phyloP scores from a whole-genome alignment of 1,284 basidiomycete genomes.

The Moesziomyces globuligerus region DNA sequence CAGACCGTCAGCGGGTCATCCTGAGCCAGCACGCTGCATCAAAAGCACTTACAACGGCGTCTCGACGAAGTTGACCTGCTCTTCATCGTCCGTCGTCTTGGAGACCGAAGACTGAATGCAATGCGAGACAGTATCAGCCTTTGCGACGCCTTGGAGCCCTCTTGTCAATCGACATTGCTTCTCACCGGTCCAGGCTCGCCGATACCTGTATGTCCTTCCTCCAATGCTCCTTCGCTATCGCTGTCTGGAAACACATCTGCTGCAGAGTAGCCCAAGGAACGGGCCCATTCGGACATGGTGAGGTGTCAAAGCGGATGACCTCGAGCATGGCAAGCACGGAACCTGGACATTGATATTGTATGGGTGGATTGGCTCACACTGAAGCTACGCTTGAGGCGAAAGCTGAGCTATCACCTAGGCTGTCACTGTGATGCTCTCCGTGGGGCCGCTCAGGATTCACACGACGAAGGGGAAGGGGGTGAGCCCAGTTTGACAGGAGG shows the following conservation, averaged over 20 bases:
- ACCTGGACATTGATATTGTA: too few relatives aligned
- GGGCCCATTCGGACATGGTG: slow-evolving; percentile 38
- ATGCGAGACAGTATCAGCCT: slow-evolving; percentile 1
- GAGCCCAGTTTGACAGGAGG: not conserved
- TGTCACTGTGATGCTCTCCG: not conserved
- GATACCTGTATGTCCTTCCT: too few relatives aligned
- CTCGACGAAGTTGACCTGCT: slow-evolving; percentile 28
- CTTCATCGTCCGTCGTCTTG: slow-evolving; percentile 19
- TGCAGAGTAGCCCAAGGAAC: slow-evolving; percentile 22
- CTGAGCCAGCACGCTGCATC: too few relatives aligned
- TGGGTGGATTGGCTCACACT: too few relatives aligned
- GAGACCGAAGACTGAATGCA: not conserved
- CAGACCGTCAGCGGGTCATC: not conserved
- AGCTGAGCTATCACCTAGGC: too few relatives aligned
- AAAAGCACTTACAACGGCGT: slow-evolving; percentile 53
- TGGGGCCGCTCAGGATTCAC: not conserved
- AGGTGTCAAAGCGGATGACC: not conserved
- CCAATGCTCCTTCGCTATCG: slow-evolving; percentile 1
- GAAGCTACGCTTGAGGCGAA: too few relatives aligned
- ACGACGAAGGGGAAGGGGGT: not conserved
- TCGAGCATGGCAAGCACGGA: slow-evolving; percentile 7
- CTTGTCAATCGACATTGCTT: not conserved
- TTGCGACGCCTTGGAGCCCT: not conserved
- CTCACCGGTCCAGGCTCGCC: not conserved
- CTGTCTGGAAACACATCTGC: slow-evolving; percentile 18